These are phyloP conservation scores for Lasiosphaeria ovina DNA, from an alignment of 495 filamentous ascomycete species.

Conservation along the genomic window DNA sequence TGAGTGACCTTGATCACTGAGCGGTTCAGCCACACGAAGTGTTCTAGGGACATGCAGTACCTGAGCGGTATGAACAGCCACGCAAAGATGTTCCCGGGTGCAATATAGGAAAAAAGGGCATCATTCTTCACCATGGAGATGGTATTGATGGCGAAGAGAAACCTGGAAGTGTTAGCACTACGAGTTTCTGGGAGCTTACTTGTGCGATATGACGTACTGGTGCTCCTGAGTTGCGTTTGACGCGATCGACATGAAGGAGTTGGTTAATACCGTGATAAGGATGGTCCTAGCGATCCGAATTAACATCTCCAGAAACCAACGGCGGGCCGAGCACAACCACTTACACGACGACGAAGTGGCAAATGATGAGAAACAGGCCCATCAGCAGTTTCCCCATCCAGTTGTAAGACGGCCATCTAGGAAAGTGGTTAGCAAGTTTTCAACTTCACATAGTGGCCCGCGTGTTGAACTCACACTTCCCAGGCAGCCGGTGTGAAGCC, in stretches of 20 bases:
- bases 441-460: neutral
- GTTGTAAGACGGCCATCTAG: conserved; percentile 75
- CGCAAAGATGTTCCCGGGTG: conserved; percentile 82
- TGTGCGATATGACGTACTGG: conserved; percentile 47
- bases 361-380: conserved; percentile 82
- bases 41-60: conserved; percentile 71
- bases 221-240: conserved; percentile 91
- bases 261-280: conserved; percentile 86
- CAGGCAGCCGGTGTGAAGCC: conserved; percentile 61
- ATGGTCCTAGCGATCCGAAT: conserved; percentile 56
- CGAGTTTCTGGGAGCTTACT: too few species aligned
- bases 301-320: neutral
- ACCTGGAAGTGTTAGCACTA: conserved; percentile 38
- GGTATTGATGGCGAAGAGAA: conserved; percentile 89
- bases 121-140: conserved; percentile 97
- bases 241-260: conserved; percentile 90
- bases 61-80: conserved; percentile 81
- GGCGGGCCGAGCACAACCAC: conserved; percentile 10
- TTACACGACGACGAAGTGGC: conserved; percentile 86
- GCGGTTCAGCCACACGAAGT: conserved; percentile 79
- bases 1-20: conserved; percentile 87
- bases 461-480: conserved; percentile 42
- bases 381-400: conserved; percentile 70
- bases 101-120: conserved; percentile 86
- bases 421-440: conserved; percentile 34